Percentiles rank a stretch among this genome's conserved stretches.
phyloP scores from a whole-genome alignment of 352 stramenopile species.

The Saprolegnia diclina region DNA sequence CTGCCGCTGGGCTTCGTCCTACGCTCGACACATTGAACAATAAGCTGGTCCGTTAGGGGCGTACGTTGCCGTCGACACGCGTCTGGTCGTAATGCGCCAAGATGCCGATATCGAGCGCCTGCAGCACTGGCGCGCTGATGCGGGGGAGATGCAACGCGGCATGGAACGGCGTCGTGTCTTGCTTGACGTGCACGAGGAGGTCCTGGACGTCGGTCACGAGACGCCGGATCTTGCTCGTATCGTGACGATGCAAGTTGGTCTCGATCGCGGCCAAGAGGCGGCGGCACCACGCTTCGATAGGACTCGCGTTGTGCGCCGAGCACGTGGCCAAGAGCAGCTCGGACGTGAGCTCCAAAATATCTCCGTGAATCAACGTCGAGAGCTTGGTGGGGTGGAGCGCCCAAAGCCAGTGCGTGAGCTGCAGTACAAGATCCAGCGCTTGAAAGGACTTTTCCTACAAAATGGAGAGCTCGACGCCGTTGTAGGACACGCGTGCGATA shows the following conservation, averaged over 20 bases:
- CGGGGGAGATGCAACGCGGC: not conserved
- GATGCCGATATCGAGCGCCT: not conserved
- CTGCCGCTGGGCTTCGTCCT: slow-evolving; percentile 26
- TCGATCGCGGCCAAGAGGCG: not conserved
- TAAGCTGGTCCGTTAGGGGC: not conserved
- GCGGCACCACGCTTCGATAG: not conserved
- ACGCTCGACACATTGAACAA: not conserved
- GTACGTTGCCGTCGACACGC: not conserved
- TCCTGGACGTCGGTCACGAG: not conserved
- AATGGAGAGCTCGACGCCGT: not conserved
- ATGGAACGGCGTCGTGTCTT: not conserved
- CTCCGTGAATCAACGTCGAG: not conserved
- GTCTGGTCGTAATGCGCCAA: not conserved
- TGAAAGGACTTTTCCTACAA: not conserved
- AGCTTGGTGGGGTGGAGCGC: not conserved
- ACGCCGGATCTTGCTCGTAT: not conserved
- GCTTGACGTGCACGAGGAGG: not conserved
- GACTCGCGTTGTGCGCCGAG: not conserved
- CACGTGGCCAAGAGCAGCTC: not conserved
- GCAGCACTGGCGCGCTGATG: not conserved
- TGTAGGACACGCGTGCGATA: not conserved
- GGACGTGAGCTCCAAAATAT: slow-evolving; percentile 2
- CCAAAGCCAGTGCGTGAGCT: slow-evolving; percentile 5
- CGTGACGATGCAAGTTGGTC: not conserved
- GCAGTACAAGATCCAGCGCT: not conserved